Percentiles rank a stretch among this genome's conserved stretches.
Evolutionary conservation across 2,329 filamentous ascomycete genomes (phyloP).

Genomic region (Biscogniauxia sp.): DNA sequence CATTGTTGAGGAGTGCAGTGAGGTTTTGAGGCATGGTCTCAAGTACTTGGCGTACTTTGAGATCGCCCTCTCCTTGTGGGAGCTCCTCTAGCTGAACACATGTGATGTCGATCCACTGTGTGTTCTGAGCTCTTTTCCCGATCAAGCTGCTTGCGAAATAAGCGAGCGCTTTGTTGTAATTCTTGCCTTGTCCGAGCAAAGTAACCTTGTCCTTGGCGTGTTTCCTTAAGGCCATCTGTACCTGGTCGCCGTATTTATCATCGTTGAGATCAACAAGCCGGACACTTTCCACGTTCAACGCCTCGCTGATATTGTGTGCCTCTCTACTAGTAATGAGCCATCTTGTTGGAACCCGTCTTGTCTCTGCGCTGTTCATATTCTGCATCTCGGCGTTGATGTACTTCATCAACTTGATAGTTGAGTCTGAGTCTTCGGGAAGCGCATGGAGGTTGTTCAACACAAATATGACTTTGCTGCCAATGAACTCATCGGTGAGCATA

Average conservation of each 20-base stretch:
- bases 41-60: conserved; percentile 37
- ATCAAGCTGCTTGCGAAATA: conserved; percentile 43
- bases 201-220: conserved; percentile 38
- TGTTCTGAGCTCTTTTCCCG: conserved; percentile 41
- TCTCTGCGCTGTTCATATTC: conserved; percentile 19
- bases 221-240: conserved; percentile 35
- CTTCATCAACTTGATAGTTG: conserved; percentile 36
- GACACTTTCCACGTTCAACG: conserved; percentile 28
- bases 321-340: conserved; percentile 42
- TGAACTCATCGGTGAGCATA: conserved; percentile 38
- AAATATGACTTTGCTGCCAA: conserved; percentile 38
- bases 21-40: conserved; percentile 41
- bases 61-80: conserved; percentile 36
- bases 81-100: conserved; percentile 41
- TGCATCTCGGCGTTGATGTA: conserved; percentile 32
- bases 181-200: conserved; percentile 34
- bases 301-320: conserved; percentile 32
- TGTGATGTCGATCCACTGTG: conserved; percentile 44
- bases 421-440: conserved; percentile 35
- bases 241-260: conserved; percentile 36
- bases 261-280: conserved; percentile 38
- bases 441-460: conserved; percentile 41
- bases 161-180: conserved; percentile 41
- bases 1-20: conserved; percentile 34
- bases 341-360: conserved; percentile 29